phyloP scores from a whole-genome alignment of 2,329 filamentous ascomycete genomes.

The Microsporum canis region DNA sequence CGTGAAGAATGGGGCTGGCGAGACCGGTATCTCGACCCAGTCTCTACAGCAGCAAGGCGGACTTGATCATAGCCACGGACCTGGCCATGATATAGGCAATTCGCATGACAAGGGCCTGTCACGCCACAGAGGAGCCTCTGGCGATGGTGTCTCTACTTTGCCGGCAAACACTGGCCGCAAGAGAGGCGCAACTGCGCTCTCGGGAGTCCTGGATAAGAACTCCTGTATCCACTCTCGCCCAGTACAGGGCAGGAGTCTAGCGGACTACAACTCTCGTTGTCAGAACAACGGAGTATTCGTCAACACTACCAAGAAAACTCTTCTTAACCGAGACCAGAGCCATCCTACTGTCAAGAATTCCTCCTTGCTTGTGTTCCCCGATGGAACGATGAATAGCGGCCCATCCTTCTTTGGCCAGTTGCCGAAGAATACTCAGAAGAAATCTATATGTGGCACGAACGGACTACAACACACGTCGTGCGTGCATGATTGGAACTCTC shows the following conservation, averaged over 20 bases:
- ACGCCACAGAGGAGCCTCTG: not conserved
- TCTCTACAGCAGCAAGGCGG: not conserved
- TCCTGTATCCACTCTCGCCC: not conserved
- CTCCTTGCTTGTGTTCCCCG: not conserved
- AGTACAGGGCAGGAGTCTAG: not conserved
- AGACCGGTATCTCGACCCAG: not conserved
- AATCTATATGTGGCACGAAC: not conserved
- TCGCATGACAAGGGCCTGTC: not conserved
- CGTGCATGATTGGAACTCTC: not conserved
- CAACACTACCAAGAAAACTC: not conserved
- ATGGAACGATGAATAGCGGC: not conserved
- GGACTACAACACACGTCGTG: not conserved
- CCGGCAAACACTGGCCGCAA: not conserved
- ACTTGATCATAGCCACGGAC: not conserved
- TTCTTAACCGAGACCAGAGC: not conserved
- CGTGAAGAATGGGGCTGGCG: not conserved
- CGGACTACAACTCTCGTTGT: not conserved
- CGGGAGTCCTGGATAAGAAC: not conserved
- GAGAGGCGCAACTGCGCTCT: not conserved
- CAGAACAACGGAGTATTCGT: not conserved
- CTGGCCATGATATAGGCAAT: not conserved
- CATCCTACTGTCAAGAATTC: not conserved
- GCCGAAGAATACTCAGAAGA: not conserved
- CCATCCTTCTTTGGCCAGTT: not conserved
- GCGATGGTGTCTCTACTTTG: not conserved